Evolutionary conservation across 306 rosid genomes (phyloP).

Genomic region (Medicago ruthenica): DNA sequence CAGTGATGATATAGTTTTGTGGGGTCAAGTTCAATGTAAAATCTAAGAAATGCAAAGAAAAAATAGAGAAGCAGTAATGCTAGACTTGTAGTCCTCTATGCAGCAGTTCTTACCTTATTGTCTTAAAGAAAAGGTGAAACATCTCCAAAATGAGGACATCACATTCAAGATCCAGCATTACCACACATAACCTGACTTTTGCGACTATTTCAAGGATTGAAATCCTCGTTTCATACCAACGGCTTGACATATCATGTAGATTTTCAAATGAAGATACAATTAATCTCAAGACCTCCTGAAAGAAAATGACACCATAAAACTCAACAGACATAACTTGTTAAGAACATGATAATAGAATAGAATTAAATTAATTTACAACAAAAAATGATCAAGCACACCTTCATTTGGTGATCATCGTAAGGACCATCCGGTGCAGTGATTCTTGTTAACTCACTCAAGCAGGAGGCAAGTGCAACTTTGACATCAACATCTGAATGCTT

Average conservation of each 20-base stretch:
- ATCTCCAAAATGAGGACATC: slow-evolving; percentile 82
- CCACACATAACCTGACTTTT: slow-evolving; percentile 83
- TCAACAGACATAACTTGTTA: background rate
- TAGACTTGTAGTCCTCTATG: slow-evolving; percentile 37
- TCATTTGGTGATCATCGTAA: slow-evolving; percentile 85
- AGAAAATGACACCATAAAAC: slow-evolving; percentile 24
- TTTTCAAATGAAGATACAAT: slow-evolving; percentile 90
- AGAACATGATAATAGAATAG: too few species aligned
- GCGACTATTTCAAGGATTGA: slow-evolving; percentile 83
- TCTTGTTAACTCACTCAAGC: slow-evolving; percentile 88
- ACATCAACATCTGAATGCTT: slow-evolving; percentile 73
- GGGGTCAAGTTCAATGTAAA: background rate
- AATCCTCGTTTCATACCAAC: slow-evolving; percentile 67
- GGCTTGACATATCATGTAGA: slow-evolving; percentile 69
- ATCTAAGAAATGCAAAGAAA: slow-evolving; percentile 6
- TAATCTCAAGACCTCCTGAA: slow-evolving; percentile 77
- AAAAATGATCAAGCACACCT: slow-evolving; percentile 50
- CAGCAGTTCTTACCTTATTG: slow-evolving; percentile 62
- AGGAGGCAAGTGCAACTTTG: slow-evolving; percentile 80
- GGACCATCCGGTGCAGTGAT: slow-evolving; percentile 97
- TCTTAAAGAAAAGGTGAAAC: slow-evolving; percentile 82
- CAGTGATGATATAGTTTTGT: background rate
- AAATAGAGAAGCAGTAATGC: background rate
- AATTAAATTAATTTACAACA: background rate
- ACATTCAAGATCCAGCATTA: slow-evolving; percentile 94